phyloP scores from a whole-genome alignment of 208 protist species.

The Trypanosoma vivax region DNA sequence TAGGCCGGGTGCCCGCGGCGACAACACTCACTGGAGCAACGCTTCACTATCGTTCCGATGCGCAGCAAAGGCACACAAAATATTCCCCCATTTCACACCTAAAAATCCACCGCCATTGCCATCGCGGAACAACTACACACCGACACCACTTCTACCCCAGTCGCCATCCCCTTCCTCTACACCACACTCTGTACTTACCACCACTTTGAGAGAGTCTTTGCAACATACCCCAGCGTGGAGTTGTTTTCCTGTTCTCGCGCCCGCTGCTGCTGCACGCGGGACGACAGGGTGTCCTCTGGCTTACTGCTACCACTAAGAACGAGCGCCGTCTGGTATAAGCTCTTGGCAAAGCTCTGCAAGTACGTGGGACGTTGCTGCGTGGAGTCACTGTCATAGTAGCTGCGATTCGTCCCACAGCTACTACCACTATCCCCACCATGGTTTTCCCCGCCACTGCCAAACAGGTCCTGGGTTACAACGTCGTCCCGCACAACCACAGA shows the following conservation, averaged over 20 bases:
- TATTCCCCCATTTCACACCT: too few relatives aligned
- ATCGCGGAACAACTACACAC: not conserved
- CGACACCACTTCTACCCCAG: not conserved
- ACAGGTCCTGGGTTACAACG: constrained; percentile 11
- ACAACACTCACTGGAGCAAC: too few relatives aligned
- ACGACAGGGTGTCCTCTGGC: constrained; percentile 42
- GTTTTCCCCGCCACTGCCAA: constrained; percentile 19
- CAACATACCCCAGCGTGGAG: constrained; percentile 30
- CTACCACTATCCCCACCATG: constrained; percentile 9
- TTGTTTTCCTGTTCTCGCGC: constrained; percentile 13
- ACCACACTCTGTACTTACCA: constrained; percentile 29
- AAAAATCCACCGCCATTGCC: too few relatives aligned
- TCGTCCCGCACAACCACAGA: constrained; percentile 49
- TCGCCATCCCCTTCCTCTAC: not conserved
- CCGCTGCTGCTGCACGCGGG: constrained; percentile 53
- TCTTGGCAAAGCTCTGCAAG: constrained; percentile 45
- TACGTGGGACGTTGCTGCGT: constrained; percentile 37
- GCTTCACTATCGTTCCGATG: too few relatives aligned
- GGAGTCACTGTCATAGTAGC: constrained; percentile 38
- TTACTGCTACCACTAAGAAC: constrained; percentile 33
- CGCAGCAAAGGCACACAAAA: too few relatives aligned
- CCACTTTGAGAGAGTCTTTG: constrained; percentile 57
- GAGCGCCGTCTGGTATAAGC: constrained; percentile 50
- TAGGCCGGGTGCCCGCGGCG: too few relatives aligned
- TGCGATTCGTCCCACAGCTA: constrained; percentile 26